Evolutionary conservation across 1,284 basidiomycete genomes (phyloP), one percentile per base, ranked within the genome.

Genomic region (Coniferiporia weirii): DNA sequence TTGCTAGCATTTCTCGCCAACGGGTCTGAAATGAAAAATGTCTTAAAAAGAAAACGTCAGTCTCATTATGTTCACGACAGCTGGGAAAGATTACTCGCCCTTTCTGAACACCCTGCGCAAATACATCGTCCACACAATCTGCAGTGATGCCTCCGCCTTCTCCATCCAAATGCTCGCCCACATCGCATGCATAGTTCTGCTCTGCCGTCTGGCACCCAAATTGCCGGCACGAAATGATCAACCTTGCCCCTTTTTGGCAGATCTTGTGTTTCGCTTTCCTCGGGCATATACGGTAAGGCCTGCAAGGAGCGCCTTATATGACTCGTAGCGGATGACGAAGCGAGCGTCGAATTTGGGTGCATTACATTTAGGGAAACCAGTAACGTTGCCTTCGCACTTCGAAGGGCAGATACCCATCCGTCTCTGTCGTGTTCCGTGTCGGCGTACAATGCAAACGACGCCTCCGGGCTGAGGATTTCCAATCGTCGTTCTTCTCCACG

Each of bases 201-300:
- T 67, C 83, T 88, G 59, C 83, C 83, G 69, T 97, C 93, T 0
- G 94, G 93, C 15, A 95, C 87, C 94, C 94, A 97, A 9, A 96
- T 84, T 0, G 95, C 90, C 3, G 94, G 93, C 1, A 92, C 84
- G 75, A 94, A 96, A 71, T 92, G 88, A 51, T 95, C 91, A 40
- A 95, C 85, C 63, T 78, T 81, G 3, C 79, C 76, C 43, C 85
- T 70, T 64, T 76, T 72, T 52, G 77, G 77, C 36, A 54, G 17
- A 50, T 20, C 55, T 57, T 67, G 61, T 22, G 62, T 61, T 54
- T 71, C 64, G 49, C 68, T 77, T 55, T 85, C 83, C 5, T 77
- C 74, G 0, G 84, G 82, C 0, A 76, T 75, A 67, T 87, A 84
- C 0, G 87, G 88, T 46, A 91, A 72, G 1, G 89, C 90, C 66